Conservation (phyloP, 1,139 yeast genomes). For the Kodamaea sp. region DNA sequence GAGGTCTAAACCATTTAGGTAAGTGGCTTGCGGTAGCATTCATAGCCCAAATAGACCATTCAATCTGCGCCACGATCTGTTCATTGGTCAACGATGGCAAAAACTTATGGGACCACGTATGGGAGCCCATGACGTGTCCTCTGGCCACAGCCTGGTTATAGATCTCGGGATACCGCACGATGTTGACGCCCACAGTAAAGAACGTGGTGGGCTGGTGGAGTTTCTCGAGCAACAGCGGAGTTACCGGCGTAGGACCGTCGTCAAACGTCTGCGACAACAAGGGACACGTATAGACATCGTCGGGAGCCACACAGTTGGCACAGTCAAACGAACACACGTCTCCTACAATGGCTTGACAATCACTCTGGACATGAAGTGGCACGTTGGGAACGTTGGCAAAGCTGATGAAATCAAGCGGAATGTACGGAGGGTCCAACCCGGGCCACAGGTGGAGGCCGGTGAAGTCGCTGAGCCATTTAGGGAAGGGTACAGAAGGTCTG, state of each 20-base stretch:
- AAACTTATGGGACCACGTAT: conserved; percentile 91
- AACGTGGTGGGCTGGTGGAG: conserved; percentile 64
- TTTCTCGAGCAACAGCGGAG: conserved; percentile 56
- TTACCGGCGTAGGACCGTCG: conserved; percentile 86
- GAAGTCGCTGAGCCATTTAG: conserved; percentile 73
- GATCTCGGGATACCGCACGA: conserved; percentile 72
- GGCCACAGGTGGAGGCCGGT: conserved; percentile 85
- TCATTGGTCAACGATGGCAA: conserved; percentile 78
- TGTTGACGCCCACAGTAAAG: conserved; percentile 82
- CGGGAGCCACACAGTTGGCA: conserved; percentile 71
- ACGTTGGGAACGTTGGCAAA: conserved; percentile 50
- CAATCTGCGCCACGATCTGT: conserved; percentile 80
- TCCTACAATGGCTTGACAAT: conserved; percentile 48
- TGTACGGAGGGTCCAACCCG: conserved; percentile 79
- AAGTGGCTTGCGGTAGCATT: conserved; percentile 86
- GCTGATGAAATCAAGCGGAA: conserved; percentile 73
- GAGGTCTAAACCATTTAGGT: conserved; percentile 96
- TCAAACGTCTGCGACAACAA: conserved; percentile 84
- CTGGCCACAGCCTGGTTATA: conserved; percentile 54
- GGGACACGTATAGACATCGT: conserved; percentile 77
- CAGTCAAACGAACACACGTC: conserved; percentile 83
- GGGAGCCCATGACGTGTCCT: conserved; percentile 85
- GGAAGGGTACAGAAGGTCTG: conserved; percentile 63
- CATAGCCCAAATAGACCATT: conserved; percentile 99
- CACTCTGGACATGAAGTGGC: conserved; percentile 57